Evolutionary conservation across 1,284 basidiomycete species (phyloP), one percentile per base, ranked within the genome.

Genomic region (Cutaneotrichosporon cutaneum): DNA sequence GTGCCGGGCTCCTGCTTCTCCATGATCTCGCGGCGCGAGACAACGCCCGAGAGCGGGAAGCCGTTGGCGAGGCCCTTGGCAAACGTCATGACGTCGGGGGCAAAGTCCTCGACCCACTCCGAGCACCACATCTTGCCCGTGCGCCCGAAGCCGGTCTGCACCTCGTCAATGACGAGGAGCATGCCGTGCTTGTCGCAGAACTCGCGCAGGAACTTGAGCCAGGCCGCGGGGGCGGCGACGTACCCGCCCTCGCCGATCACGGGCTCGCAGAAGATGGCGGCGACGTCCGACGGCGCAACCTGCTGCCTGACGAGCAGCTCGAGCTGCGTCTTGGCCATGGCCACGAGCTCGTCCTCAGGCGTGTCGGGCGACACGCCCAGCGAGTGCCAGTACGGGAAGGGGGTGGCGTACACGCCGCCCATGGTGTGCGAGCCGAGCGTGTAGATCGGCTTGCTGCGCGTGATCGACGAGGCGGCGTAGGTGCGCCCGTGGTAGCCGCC

Each of bases 371-470:
- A 80, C 4, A 90, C 75, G 53, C 87, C 88, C 64, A 88, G 82
- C 72, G 94, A 90, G 78, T 96, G 91, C 90, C 93, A 97, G 82
- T 89, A 98, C 0, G 94, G 95, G 84, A 86, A 99, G 0, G 92
- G 86, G 9, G 87, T 85, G 0, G 86, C 82, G 80, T 87, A 93
- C 5, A 90, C 89, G 10, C 93, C 39, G 90, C 90, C 62, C 66
- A 68, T 68, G 59, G 59, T 63, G 22, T 59, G 32, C 18, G 61
- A 58, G 61, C 58, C 56, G 63, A 88, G 85, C 52, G 87, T 88
- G 76, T 95, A 96, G 61, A 90, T 82, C 0, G 91, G 94, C 82
- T 96, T 96, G 82, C 89, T 91, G 72, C 86, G 87, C 16, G 93
- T 96, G 30, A 96, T 82, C 1, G 88, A 89, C 85, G 93, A 90